Base-by-base conservation (phyloP, 23 red algal species). In the Gracilaria domingensis region DNA sequence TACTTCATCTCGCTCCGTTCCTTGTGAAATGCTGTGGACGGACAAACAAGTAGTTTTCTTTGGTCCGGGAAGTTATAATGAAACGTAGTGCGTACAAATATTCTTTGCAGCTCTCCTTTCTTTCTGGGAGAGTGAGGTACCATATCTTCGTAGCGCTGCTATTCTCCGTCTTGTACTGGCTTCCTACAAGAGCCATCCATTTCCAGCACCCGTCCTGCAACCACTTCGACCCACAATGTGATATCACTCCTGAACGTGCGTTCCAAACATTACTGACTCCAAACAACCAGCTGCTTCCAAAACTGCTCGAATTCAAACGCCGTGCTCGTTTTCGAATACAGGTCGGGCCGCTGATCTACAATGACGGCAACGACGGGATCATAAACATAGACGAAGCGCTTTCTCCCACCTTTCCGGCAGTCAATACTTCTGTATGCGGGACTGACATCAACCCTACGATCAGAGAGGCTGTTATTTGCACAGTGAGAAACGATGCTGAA, bases 171-270 rank as follows among this genome's bases (percentile, higher is more conserved):
- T 45, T 11, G 11, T 45, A 11, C 42, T 45, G 42, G 42, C 42
- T 18, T 18, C n/a, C 55, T 24, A 24, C 55, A 59, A 24, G 16
- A 59, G 66, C 66, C 1, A 25, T 26, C 5, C 28, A 39, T 35
- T 71, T 18, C 28, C 13, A 71, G 14, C 30, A 4, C 30, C 28
- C 14, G n/a, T 24, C 45, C 21, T 74, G 69, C 35, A 38, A 74
- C 16, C 17, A 0, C 35, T 74, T 74, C 36, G 69, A 74, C 28
- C 69, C 69, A 74, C 69, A 74, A 45, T 74, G 69, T 44, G 69
- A 36, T 24, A 23, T 74, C 2, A 74, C 69, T 74, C 23, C 69
- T 6, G 21, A 74, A 23, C 18, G 28, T 25, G 69, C 69, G 17
- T 24, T 42, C n/a, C 69, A 29, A 44, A 45, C 69, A 29, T 18